Evolutionary conservation across 2,329 filamentous ascomycete genomes (phyloP).

Genomic region (Claviceps digitariae): DNA sequence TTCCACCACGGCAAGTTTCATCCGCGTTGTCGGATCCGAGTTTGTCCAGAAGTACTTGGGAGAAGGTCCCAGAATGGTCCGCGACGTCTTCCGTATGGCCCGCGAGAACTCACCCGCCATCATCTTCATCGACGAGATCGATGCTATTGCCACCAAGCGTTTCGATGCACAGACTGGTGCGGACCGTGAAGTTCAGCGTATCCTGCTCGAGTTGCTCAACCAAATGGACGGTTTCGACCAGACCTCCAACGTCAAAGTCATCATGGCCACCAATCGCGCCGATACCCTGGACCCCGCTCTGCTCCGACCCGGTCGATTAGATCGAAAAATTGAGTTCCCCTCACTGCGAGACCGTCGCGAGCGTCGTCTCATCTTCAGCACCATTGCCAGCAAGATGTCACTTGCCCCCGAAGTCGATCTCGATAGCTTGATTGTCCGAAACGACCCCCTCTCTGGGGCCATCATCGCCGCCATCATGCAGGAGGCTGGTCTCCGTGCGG

Average conservation of each 20-base stretch:
- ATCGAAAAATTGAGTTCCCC: slow-evolving; percentile 99
- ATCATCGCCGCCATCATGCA: slow-evolving; percentile 99
- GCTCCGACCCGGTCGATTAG: slow-evolving; percentile 84
- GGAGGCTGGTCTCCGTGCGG: slow-evolving; percentile 85
- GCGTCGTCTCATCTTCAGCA: slow-evolving; percentile 89
- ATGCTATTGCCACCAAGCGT: slow-evolving; percentile 96
- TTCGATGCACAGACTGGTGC: slow-evolving; percentile 98
- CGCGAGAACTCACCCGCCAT: slow-evolving; percentile 96
- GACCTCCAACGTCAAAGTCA: slow-evolving; percentile 97
- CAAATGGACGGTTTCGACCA: slow-evolving; percentile 99
- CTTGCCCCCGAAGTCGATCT: slow-evolving; percentile 92
- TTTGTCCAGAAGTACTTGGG: slow-evolving; percentile 99
- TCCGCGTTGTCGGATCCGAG: slow-evolving; percentile 93
- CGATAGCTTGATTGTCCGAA: slow-evolving; percentile 90
- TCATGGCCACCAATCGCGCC: slow-evolving; percentile 98
- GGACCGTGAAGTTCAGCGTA: slow-evolving; percentile 96
- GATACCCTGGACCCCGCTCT: slow-evolving; percentile 94
- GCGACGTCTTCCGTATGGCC: slow-evolving; percentile 98
- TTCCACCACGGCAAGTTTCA: slow-evolving; percentile 95
- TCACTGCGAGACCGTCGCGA: slow-evolving; percentile 85
- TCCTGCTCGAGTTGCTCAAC: slow-evolving; percentile 90
- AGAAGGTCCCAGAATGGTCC: slow-evolving; percentile 96
- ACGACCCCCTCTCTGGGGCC: slow-evolving; percentile 87
- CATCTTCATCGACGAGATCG: slow-evolving; percentile 99
- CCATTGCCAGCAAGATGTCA: slow-evolving; percentile 96